Percentiles rank a stretch among this genome's conserved stretches.
Evolutionary conservation across 495 filamentous ascomycete species (phyloP).

Genomic region (Bacidia rubella): DNA sequence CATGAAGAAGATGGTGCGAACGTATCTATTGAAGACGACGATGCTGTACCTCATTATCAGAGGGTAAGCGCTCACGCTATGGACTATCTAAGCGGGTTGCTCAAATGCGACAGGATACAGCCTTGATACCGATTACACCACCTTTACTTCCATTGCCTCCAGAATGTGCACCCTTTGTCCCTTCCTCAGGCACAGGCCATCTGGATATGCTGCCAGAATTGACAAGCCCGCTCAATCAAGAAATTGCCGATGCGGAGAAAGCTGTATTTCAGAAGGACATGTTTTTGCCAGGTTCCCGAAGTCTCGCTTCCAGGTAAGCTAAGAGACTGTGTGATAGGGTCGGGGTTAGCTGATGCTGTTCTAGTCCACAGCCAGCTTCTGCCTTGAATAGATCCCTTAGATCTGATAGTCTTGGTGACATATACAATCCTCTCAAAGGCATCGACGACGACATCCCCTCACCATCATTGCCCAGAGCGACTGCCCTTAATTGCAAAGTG

Average conservation of each 20-base stretch:
- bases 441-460: constrained; percentile 14
- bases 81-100: neutral
- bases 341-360: constrained; percentile 10
- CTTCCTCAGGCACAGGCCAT: constrained; percentile 32
- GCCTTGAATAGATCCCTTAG: constrained; percentile 3
- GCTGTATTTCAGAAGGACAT: constrained; percentile 25
- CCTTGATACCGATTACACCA: constrained; percentile 36
- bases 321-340: too few species aligned
- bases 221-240: constrained; percentile 30
- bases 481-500: constrained; percentile 25
- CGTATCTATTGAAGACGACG: constrained; percentile 20
- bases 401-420: constrained; percentile 15
- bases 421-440: constrained; percentile 15
- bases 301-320: constrained; percentile 6
- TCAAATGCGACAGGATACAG: constrained; percentile 20
- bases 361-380: constrained; percentile 1
- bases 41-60: constrained; percentile 15
- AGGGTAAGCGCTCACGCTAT: constrained; percentile 21
- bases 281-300: constrained; percentile 10
- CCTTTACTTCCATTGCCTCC: constrained; percentile 40
- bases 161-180: constrained; percentile 29
- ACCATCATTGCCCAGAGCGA: constrained; percentile 16
- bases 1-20: constrained; percentile 27
- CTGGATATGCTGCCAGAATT: constrained; percentile 41
- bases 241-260: constrained; percentile 35